These are phyloP conservation scores for Asterophora parasitica DNA, from an alignment of 768 basidiomycete species.

Conservation along the genomic window DNA sequence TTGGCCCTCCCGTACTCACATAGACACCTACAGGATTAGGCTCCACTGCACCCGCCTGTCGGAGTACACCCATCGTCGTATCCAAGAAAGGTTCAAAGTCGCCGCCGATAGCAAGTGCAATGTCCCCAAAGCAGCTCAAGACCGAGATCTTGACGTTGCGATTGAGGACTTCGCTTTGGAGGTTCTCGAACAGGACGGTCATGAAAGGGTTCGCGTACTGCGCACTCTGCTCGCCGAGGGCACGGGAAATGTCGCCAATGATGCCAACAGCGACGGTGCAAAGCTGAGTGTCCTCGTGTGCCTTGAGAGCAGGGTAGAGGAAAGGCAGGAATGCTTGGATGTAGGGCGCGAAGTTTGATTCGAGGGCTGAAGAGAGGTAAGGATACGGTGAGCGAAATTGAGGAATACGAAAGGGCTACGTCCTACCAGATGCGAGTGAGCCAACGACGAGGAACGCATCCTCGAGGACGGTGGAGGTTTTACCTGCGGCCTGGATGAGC, in stretches of 20 bases:
- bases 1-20: slow-evolving; percentile 5
- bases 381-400: neutral
- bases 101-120: slow-evolving; percentile 86
- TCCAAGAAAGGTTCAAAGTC: slow-evolving; percentile 86
- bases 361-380: slow-evolving; percentile 55
- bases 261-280: slow-evolving; percentile 95
- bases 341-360: slow-evolving; percentile 75
- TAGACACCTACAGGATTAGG: slow-evolving; percentile 70
- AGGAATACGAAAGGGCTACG: neutral
- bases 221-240: slow-evolving; percentile 77
- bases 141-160: slow-evolving; percentile 97
- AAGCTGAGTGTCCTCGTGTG: slow-evolving; percentile 92
- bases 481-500: slow-evolving; percentile 82
- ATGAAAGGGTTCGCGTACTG: slow-evolving; percentile 89
- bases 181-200: slow-evolving; percentile 85
- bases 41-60: slow-evolving; percentile 84
- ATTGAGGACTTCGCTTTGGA: slow-evolving; percentile 86
- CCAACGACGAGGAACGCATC: slow-evolving; percentile 96
- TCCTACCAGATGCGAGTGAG: slow-evolving; percentile 68
- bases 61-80: slow-evolving; percentile 86
- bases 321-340: slow-evolving; percentile 80
- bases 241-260: slow-evolving; percentile 94
- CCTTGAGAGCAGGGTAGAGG: slow-evolving; percentile 84
- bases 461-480: slow-evolving; percentile 91
- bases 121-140: slow-evolving; percentile 92